Evolutionary conservation across 2,329 filamentous ascomycete genomes (phyloP).

Genomic region (Trichoderma afroharzianum): DNA sequence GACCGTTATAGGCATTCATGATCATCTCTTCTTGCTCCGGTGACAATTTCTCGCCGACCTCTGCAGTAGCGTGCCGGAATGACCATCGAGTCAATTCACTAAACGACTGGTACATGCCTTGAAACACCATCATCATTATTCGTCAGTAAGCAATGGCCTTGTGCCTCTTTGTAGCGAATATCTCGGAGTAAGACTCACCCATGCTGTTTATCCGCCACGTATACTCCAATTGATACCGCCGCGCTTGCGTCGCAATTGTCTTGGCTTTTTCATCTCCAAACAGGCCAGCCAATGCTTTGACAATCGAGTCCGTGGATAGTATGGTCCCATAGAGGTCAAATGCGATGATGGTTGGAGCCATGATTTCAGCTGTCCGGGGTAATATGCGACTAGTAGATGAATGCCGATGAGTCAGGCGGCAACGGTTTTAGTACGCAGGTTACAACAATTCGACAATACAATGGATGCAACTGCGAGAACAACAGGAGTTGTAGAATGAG

Average conservation of each 20-base stretch:
- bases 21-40: conserved; percentile 44
- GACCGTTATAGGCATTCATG: conserved; percentile 61
- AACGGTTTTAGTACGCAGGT: neutral
- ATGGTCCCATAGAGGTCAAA: conserved; percentile 77
- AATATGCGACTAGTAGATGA: neutral
- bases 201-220: conserved; percentile 74
- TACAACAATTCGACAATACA: neutral
- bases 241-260: conserved; percentile 58
- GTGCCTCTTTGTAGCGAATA: neutral
- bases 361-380: conserved; percentile 16
- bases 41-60: conserved; percentile 47
- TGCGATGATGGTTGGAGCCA: conserved; percentile 50
- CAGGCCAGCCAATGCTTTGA: conserved; percentile 52
- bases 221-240: conserved; percentile 71
- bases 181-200: conserved; percentile 45
- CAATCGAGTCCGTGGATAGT: conserved; percentile 67
- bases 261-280: conserved; percentile 56
- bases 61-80: conserved; percentile 61
- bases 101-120: conserved; percentile 53
- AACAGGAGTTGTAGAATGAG: neutral
- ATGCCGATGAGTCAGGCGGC: conserved; percentile 18
- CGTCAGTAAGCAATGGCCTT: neutral
- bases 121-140: neutral
- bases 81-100: conserved; percentile 58
- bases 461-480: neutral